Base-by-base conservation (phyloP, 2,329 filamentous ascomycete species). In the Venturia pyrina region DNA sequence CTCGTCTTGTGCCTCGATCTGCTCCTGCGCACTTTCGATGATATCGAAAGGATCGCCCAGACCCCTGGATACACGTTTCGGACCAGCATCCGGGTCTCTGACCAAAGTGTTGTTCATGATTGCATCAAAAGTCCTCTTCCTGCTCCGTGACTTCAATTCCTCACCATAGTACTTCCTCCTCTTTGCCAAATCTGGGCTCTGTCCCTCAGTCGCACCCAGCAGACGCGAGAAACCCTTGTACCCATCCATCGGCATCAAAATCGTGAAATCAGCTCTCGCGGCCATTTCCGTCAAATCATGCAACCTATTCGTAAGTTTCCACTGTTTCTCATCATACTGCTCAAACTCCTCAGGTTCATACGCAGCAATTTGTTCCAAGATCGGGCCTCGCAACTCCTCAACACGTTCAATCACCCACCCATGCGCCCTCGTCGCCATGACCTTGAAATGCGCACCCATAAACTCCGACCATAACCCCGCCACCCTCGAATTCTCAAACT, bases 341-440 rank as follows among this genome's bases (percentile, higher is more conserved):
- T 61, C 57, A n/a, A 61, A 43, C n/a, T 24, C 40, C 13, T 37
- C 34, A 7, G 57, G 57, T n/a, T 37, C 40, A n/a, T 61, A 32
- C 5, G 17, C 19, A 11, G n/a, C 28, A 15, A 61, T 37, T 17
- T 28, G 15, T 61, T 61, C 57, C 34, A 61, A 40, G 5, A 61
- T 37, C 8, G 40, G 32, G 7, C 28, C n/a, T 21, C 57, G 57
- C 19, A 61, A 32, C n/a, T 61, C 40, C 19, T 37, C 21, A 37
- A 61, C 57, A n/a, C 28, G 57, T 11, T 40, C 57, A n/a, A 61
- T 61, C 7, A 61, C 28, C 57, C 57, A 61, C n/a, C n/a, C 57
- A 24, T 61, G 57, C n/a, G 34, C 40, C 6, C 57, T n/a, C 28
- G 57, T 61, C 28, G 57, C 40, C 57, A 61, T 61, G 17, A 61